These are phyloP conservation scores for Suillus tomentosus DNA, from an alignment of 768 basidiomycete species.

Conservation along the genomic window DNA sequence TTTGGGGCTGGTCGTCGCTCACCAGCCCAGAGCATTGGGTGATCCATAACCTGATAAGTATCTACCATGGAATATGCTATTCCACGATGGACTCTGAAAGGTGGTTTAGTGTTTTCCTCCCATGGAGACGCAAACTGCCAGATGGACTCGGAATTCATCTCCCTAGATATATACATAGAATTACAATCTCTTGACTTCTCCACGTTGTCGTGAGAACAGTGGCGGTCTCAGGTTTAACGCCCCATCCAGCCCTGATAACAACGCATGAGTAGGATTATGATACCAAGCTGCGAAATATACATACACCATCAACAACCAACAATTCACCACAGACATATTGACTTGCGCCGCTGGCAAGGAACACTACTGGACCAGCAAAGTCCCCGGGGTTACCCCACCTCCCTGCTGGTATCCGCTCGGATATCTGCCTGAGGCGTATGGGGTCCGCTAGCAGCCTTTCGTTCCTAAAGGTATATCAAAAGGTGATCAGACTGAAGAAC, in stretches of 20 bases:
- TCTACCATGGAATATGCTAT: neutral
- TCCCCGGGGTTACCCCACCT: conserved; percentile 69
- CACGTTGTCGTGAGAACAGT: conserved; percentile 1
- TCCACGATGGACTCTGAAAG: neutral
- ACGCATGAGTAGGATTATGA: conserved; percentile 12
- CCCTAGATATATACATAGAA: neutral
- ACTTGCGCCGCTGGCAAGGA: conserved; percentile 63
- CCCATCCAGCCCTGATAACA: conserved; percentile 63
- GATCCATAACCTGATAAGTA: neutral
- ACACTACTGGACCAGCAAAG: conserved; percentile 68
- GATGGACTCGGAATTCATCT: neutral
- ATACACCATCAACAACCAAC: conserved; percentile 67
- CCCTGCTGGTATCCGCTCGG: conserved; percentile 68
- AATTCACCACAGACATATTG: conserved; percentile 72
- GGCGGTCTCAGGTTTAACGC: conserved; percentile 31
- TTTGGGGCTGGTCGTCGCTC: neutral
- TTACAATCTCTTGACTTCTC: neutral
- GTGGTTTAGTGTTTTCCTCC: no score
- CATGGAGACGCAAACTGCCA: neutral
- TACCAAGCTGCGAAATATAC: conserved; percentile 27
- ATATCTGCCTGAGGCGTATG: conserved; percentile 61
- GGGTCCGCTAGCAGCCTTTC: conserved; percentile 63
- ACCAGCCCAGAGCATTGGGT: neutral
- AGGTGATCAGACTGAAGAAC: conserved; percentile 16
- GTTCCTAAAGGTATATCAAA: conserved; percentile 48